These are phyloP conservation scores for Fraxinus sp. DNA, from an alignment of 305 asterid species.

Conservation along the genomic window DNA sequence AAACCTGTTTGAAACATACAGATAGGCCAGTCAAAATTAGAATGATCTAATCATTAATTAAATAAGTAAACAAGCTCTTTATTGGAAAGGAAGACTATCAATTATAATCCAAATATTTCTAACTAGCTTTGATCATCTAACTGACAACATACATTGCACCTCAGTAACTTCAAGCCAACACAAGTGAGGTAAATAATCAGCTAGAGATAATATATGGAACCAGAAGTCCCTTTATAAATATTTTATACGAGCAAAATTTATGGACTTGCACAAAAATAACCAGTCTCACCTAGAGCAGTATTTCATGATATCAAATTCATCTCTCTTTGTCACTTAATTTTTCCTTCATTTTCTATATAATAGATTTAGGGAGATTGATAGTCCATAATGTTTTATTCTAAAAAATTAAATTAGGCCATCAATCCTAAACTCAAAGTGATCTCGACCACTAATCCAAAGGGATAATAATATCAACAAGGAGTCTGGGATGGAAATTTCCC, in stretches of 20 bases:
- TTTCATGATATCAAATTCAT: constrained; percentile 2
- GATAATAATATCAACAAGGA: neutral
- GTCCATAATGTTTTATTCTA: neutral
- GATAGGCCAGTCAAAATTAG: neutral
- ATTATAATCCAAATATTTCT: neutral
- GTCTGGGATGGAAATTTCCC: neutral
- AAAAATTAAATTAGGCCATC: neutral
- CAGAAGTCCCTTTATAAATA: neutral
- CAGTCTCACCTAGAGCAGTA: neutral
- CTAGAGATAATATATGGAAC: neutral
- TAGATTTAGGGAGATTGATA: neutral
- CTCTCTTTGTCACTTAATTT: neutral
- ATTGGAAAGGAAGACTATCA: neutral
- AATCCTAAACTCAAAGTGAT: neutral
- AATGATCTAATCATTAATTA: neutral
- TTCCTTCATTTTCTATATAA: neutral
- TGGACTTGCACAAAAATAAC: neutral
- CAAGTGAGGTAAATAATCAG: neutral
- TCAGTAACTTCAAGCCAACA: neutral
- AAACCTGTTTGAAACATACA: neutral
- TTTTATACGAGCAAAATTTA: neutral
- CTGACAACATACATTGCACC: neutral
- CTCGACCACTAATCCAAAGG: neutral
- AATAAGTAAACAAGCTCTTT: neutral
- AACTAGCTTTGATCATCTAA: constrained; percentile 2